These are phyloP conservation scores for Coffea canephora DNA, from an alignment of 257 asterid genomes.

Conservation along the genomic window DNA sequence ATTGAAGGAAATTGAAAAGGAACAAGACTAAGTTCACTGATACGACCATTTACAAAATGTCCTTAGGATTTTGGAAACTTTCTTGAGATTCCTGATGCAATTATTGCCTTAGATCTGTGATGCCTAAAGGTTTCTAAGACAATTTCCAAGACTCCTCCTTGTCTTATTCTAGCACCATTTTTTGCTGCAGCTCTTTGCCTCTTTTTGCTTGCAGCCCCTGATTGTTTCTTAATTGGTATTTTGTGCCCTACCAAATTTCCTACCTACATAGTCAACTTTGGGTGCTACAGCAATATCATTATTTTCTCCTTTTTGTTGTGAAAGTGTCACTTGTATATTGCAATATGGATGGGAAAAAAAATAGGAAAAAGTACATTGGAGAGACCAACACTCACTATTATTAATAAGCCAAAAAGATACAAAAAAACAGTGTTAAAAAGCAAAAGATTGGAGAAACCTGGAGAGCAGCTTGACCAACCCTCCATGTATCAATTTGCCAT, in stretches of 20 bases:
- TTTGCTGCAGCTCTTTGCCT: not conserved
- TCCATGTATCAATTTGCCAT: constrained; percentile 95
- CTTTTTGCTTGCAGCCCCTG: not conserved
- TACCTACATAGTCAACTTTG: not conserved
- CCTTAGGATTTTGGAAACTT: not conserved
- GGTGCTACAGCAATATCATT: not conserved
- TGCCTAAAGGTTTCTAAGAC: not conserved
- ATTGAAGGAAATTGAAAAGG: not conserved
- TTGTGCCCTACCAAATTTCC: not conserved
- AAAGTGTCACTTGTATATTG: not conserved
- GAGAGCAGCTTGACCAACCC: constrained; percentile 90
- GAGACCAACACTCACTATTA: not conserved
- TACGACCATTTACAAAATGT: not conserved
- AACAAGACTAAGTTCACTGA: not conserved
- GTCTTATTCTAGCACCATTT: not conserved
- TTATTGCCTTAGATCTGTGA: not conserved
- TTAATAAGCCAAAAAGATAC: constrained; percentile 1
- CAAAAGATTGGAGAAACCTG: constrained; percentile 52
- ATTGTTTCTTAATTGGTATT: not conserved
- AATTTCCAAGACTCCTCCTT: not conserved
- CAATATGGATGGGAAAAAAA: not conserved
- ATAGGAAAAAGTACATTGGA: not conserved
- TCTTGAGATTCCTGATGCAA: not conserved
- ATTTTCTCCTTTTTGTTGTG: no score
- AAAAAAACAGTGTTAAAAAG: not conserved